Percentiles rank a stretch among this genome's conserved stretches.
Conservation (phyloP, 1,284 basidiomycete species). For the Malassezia sp. region DNA sequence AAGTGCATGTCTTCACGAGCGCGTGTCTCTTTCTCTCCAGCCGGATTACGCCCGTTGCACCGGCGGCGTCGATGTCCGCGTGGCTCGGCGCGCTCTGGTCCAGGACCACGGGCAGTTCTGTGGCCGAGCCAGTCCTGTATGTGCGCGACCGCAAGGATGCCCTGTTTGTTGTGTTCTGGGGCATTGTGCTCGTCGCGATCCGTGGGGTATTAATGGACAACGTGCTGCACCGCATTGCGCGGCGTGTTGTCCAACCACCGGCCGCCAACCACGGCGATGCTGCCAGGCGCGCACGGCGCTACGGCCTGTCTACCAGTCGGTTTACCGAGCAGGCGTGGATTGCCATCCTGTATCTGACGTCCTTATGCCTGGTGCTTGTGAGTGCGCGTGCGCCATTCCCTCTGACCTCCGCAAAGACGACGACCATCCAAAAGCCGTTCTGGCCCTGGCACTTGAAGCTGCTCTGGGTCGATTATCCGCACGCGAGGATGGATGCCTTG, state of each 20-base stretch:
- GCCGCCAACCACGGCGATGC: background rate
- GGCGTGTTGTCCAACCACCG: conserved; percentile 16
- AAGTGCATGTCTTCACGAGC: conserved; percentile 4
- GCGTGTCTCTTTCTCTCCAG: conserved; percentile 11
- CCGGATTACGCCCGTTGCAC: too few species aligned
- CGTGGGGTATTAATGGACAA: conserved; percentile 29
- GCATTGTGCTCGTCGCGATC: conserved; percentile 29
- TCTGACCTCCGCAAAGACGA: background rate
- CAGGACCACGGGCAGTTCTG: too few species aligned
- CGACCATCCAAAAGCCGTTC: conserved; percentile 57
- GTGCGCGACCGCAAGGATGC: conserved; percentile 26
- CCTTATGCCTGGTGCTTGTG: conserved; percentile 63
- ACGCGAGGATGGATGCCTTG: conserved; percentile 62
- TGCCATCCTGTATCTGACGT: conserved; percentile 64
- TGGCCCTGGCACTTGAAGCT: conserved; percentile 57
- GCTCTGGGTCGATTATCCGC: conserved; percentile 74
- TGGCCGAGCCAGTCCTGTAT: conserved; percentile 9
- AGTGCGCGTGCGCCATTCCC: conserved; percentile 48
- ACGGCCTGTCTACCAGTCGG: conserved; percentile 54
- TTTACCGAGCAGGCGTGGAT: conserved; percentile 95
- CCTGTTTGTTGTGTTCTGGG: conserved; percentile 31
- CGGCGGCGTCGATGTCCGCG: too few species aligned
- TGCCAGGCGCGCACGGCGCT: conserved; percentile 5
- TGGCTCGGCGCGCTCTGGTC: too few species aligned
- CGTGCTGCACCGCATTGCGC: conserved; percentile 29